Base-by-base conservation (phyloP, 441 rosid genomes). In the Adansonia gregorii region DNA sequence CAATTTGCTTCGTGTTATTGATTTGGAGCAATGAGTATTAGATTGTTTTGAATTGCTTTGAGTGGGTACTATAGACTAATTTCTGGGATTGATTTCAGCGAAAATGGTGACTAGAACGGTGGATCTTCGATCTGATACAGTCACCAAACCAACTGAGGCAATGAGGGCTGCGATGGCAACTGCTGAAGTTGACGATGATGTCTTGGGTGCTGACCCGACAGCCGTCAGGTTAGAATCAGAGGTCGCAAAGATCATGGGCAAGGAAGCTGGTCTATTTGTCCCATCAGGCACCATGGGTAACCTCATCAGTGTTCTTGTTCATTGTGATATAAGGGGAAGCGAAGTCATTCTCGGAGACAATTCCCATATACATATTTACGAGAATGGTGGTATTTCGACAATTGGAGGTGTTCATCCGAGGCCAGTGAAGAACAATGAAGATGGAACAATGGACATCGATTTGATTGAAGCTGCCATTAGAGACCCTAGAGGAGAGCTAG, bases 211-310 rank as follows among this genome's bases (percentile, higher is more conserved):
- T 63, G 98, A 96, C 81, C 99, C 98, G 0, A 91, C 90, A 0
- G 97, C 98, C 0, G 46, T 86, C 59, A 79, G 72, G 51, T 77
- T 96, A 56, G 97, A 96, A 84, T 71, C 88, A 12, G 97, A 89
- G 81, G 80, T 96, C 86, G 94, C 98, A 0, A 88, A 82, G 82
- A 86, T 93, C 60, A 84, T 76, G 27, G 92, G 94, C 72, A 96
- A 96, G 86, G 98, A 96, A 81, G 97, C 97, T 0, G 95, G 91
- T 1, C 83, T 96, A 24, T 96, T 84, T 79, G 97, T 96, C 73
- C 99, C 98, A 0, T 94, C 99, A 3, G 99, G 99, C 43, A 94
- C 98, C 10, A 96, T 94, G 98, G 97, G 94, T 46, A 96, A 96
- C 86, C 91, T 94, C 45, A 94, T 94, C 14, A 92, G 99, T 49